phyloP scores from a whole-genome alignment of 2,329 filamentous ascomycete genomes.

The Stachybotrys chlorohalonatus region DNA sequence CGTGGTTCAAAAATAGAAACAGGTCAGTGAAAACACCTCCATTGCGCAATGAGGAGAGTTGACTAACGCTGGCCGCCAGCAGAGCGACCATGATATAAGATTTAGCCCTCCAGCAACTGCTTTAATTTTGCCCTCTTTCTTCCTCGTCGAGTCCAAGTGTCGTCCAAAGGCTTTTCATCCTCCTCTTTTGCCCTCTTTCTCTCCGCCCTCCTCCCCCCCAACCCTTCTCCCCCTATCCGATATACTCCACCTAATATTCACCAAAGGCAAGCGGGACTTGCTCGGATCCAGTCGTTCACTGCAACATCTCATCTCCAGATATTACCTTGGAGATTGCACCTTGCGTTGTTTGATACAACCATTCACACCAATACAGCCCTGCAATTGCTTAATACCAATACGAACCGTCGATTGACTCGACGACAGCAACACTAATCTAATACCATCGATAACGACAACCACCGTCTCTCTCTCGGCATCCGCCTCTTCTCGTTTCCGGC shows the following conservation, averaged over 20 bases:
- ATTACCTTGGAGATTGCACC: slow-evolving; percentile 4
- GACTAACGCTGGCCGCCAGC: slow-evolving; percentile 25
- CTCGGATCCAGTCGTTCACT: slow-evolving; percentile 44
- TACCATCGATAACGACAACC: slow-evolving; percentile 8
- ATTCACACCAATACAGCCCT: slow-evolving; percentile 10
- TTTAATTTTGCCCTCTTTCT: slow-evolving; percentile 31
- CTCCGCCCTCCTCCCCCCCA: slow-evolving; percentile 22
- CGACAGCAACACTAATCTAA: slow-evolving; percentile 20
- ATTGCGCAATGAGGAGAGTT: slow-evolving; percentile 11
- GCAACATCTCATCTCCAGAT: background rate
- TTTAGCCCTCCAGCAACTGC: slow-evolving; percentile 36
- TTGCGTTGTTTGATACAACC: slow-evolving; percentile 18
- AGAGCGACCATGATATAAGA: slow-evolving; percentile 49
- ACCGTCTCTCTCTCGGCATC: background rate
- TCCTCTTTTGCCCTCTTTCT: slow-evolving; percentile 27
- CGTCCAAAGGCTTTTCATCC: slow-evolving; percentile 28
- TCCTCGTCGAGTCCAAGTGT: slow-evolving; percentile 37
- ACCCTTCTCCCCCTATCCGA: slow-evolving; percentile 10
- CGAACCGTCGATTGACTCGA: slow-evolving; percentile 11
- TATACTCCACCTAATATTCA: slow-evolving; percentile 21
- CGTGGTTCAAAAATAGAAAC: slow-evolving; percentile 30
- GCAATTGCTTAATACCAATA: slow-evolving; percentile 2
- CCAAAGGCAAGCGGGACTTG: slow-evolving; percentile 53
- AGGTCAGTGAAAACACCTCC: slow-evolving; percentile 12
- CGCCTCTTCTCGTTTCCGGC: slow-evolving; percentile 7